Conservation (phyloP, 176 grass and related monocot genomes). For the Eleusine coracana region DNA sequence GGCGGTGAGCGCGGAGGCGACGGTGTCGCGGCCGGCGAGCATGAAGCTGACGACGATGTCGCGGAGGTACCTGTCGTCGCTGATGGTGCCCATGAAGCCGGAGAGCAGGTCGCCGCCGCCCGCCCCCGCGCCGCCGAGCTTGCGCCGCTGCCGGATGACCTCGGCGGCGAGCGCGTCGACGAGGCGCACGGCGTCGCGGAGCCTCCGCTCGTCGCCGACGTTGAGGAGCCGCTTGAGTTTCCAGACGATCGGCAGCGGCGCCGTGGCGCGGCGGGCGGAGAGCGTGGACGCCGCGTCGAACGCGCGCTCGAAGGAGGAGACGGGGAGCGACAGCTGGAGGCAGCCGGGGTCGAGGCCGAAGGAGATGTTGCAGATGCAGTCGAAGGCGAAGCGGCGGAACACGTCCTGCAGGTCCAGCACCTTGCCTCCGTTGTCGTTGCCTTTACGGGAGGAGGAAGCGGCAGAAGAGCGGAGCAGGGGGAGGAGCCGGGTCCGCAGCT, state of each 20-base stretch:
- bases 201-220: constrained; percentile 59
- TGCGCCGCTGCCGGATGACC: constrained; percentile 67
- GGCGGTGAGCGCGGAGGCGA: constrained; percentile 68
- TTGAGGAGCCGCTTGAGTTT: constrained; percentile 68
- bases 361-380: constrained; percentile 83
- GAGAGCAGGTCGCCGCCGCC: constrained; percentile 68
- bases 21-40: constrained; percentile 83
- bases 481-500: constrained; percentile 58
- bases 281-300: constrained; percentile 75
- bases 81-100: constrained; percentile 63
- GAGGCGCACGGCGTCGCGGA: constrained; percentile 51
- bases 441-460: neutral
- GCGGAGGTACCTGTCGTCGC: constrained; percentile 74
- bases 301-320: constrained; percentile 54
- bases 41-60: constrained; percentile 88
- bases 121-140: constrained; percentile 55
- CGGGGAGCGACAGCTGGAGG: constrained; percentile 65
- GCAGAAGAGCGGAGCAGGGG: constrained; percentile 61
- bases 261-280: constrained; percentile 60
- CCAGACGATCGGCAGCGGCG: constrained; percentile 59
- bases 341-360: constrained; percentile 71
- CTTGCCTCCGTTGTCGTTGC: constrained; percentile 5
- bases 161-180: constrained; percentile 69
- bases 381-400: constrained; percentile 79
- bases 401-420: constrained; percentile 80